Conservation (phyloP, 2,329 filamentous ascomycete genomes). For the Alternaria metachromatica region DNA sequence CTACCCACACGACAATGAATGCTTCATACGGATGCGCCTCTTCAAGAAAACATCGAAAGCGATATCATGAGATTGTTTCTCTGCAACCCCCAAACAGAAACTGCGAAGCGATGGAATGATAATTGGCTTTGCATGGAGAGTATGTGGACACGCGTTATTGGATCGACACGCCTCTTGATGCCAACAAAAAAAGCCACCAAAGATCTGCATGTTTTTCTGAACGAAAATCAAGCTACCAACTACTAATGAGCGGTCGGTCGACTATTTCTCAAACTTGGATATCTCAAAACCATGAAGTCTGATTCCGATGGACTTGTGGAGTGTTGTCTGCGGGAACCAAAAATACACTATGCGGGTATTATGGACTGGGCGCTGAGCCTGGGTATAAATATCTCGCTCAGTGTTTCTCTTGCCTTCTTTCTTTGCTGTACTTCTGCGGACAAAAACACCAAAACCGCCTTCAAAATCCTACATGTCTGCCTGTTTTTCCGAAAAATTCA, state of each 20-base stretch:
- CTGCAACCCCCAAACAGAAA: not conserved
- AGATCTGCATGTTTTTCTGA: no score
- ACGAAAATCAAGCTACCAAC: no score
- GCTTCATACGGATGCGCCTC: no score
- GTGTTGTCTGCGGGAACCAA: not conserved
- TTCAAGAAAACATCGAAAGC: no score
- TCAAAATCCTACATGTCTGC: no score
- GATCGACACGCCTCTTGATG: not conserved
- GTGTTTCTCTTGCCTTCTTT: not conserved
- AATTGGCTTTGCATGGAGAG: not conserved
- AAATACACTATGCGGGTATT: not conserved
- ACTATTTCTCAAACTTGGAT: not conserved
- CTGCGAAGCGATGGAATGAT: not conserved
- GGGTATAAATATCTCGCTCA: not conserved
- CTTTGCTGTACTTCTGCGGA: not conserved
- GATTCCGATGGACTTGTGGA: not conserved
- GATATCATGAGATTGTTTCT: not conserved
- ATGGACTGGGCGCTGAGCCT: not conserved
- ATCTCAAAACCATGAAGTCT: not conserved
- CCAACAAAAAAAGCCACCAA: not conserved
- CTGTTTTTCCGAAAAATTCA: no score
- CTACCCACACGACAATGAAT: no score
- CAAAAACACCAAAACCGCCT: no score
- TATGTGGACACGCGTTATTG: no score
- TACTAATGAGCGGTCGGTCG: not conserved